Percentiles rank a stretch among this genome's conserved stretches.
Conservation (phyloP, 1,284 basidiomycete species). For the Hortiboletus rubellus region DNA sequence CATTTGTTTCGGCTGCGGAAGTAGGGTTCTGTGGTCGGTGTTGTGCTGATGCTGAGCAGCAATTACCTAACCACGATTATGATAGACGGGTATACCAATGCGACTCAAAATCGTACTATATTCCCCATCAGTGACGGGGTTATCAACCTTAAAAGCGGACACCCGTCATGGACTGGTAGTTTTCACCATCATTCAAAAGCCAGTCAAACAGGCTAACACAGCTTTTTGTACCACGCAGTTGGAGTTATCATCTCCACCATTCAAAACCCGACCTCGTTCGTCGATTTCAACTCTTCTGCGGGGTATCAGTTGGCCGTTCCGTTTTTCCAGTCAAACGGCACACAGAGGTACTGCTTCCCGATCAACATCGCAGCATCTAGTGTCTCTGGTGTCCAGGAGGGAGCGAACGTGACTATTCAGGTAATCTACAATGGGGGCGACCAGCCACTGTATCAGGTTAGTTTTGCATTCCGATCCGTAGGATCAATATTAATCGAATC, state of each 20-base stretch:
- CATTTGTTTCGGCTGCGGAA: constrained; percentile 52
- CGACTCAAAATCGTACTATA: constrained; percentile 45
- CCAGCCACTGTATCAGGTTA: constrained; percentile 49
- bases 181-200: neutral
- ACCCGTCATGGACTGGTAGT: constrained; percentile 43
- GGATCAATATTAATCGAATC: constrained; percentile 2
- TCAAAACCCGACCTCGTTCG: constrained; percentile 52
- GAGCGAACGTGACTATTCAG: constrained; percentile 50
- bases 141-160: constrained; percentile 44
- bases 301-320: constrained; percentile 41
- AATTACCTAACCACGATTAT: neutral
- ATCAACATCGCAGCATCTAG: constrained; percentile 48
- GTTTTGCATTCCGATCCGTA: neutral
- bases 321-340: constrained; percentile 44
- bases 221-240: constrained; percentile 22
- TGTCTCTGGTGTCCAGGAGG: constrained; percentile 46
- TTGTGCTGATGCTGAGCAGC: neutral
- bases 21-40: constrained; percentile 49
- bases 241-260: constrained; percentile 45
- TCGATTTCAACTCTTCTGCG: constrained; percentile 48
- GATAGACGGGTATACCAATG: constrained; percentile 48
- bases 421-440: constrained; percentile 54
- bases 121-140: constrained; percentile 56
- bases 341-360: constrained; percentile 54
- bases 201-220: constrained; percentile 4